A percentile compares a stretch with the other conserved stretches of the same genome.
These are phyloP conservation scores for Inga oerstediana DNA, from an alignment of 306 rosid genomes.

Conservation along the genomic window DNA sequence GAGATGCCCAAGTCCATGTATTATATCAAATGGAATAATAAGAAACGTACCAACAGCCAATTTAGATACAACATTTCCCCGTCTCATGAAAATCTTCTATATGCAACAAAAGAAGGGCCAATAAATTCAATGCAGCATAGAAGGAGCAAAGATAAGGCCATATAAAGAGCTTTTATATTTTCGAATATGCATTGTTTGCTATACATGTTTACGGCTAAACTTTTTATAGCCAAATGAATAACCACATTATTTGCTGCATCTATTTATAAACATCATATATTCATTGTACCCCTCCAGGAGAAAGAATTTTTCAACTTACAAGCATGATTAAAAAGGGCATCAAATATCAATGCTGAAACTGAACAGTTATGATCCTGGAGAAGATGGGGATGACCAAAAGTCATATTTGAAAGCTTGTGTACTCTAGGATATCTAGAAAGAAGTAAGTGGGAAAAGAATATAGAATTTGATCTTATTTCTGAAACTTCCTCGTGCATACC, in stretches of 20 bases:
- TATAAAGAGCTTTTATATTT: not conserved
- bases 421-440: not conserved
- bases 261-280: not conserved
- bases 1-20: not conserved
- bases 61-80: not conserved
- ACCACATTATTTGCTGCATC: not conserved
- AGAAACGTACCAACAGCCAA: not conserved
- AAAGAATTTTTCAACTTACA: not conserved
- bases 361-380: not conserved
- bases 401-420: not conserved
- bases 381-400: not conserved
- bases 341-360: slow-evolving; percentile 3
- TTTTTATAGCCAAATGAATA: not conserved
- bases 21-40: not conserved
- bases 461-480: not conserved
- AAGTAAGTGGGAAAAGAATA: not conserved
- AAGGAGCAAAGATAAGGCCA: not conserved
- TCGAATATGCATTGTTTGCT: not conserved
- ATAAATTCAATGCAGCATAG: slow-evolving; percentile 2
- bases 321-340: not conserved
- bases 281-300: not conserved
- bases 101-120: not conserved
- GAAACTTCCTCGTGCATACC: not conserved
- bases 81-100: not conserved
- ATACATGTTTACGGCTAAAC: not conserved